Evolutionary conservation across 345 rosid species (phyloP).

Genomic region (Eucalyptus microcorys): DNA sequence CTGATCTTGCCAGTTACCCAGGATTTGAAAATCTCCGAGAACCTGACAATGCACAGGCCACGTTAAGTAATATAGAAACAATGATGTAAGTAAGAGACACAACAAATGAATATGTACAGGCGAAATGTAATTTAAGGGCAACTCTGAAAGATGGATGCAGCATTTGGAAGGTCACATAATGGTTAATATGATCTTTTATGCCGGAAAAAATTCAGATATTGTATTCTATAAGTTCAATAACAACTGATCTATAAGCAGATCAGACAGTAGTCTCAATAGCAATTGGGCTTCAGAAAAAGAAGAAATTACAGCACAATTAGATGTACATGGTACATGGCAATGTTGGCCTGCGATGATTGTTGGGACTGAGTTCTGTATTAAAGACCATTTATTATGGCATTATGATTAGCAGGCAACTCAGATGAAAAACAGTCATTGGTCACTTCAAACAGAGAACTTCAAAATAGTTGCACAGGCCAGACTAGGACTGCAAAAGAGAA

Average conservation of each 20-base stretch:
- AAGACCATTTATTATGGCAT: background rate
- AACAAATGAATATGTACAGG: background rate
- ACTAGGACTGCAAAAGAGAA: background rate
- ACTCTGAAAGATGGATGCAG: background rate
- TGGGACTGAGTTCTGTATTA: background rate
- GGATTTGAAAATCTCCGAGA: slow-evolving; percentile 12
- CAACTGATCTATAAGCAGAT: background rate
- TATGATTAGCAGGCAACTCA: background rate
- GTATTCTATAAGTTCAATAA: background rate
- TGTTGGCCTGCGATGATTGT: background rate
- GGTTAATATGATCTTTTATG: background rate
- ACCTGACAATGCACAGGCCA: slow-evolving; percentile 7
- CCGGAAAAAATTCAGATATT: background rate
- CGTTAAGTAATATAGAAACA: background rate
- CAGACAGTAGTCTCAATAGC: background rate
- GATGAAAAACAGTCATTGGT: background rate
- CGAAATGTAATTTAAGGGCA: background rate
- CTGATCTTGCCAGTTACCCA: slow-evolving; percentile 13
- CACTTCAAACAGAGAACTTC: background rate
- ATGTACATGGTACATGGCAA: background rate
- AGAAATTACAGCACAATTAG: background rate
- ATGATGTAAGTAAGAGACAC: background rate
- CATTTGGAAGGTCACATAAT: background rate
- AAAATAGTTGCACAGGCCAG: background rate
- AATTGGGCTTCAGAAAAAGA: background rate